Conservation (phyloP, 495 filamentous ascomycete genomes). For the Podospora appendiculata region DNA sequence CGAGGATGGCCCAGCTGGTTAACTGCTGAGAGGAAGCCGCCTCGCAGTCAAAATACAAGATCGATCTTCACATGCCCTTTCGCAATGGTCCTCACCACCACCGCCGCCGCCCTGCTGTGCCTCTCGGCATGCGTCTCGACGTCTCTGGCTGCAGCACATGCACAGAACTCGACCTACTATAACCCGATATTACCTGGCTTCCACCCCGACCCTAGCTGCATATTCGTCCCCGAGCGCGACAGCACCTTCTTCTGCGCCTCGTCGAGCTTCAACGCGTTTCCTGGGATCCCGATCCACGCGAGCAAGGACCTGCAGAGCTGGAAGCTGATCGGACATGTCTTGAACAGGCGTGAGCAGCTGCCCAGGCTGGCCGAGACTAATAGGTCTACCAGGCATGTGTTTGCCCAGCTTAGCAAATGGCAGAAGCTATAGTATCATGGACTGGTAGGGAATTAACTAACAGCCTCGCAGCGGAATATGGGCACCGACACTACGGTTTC, state of each 20-base stretch:
- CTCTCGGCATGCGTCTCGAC: conserved; percentile 1
- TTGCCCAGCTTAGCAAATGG: neutral
- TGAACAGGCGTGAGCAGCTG: conserved; percentile 32
- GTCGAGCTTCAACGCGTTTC: conserved; percentile 48
- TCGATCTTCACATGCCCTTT: too few relatives aligned
- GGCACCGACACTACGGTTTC: conserved; percentile 32
- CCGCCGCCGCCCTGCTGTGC: neutral
- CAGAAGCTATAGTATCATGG: too few relatives aligned
- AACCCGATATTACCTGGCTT: conserved; percentile 51
- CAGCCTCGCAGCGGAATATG: conserved; percentile 24
- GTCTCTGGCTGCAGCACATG: neutral
- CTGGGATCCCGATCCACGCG: conserved; percentile 45
- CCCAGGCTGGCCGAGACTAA: conserved; percentile 36
- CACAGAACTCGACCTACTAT: conserved; percentile 28
- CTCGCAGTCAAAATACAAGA: too few relatives aligned
- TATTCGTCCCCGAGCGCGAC: conserved; percentile 39
- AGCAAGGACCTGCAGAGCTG: conserved; percentile 45
- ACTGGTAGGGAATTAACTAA: too few relatives aligned
- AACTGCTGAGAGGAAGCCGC: neutral
- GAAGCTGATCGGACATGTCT: conserved; percentile 40
- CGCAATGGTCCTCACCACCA: neutral
- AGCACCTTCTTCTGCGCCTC: conserved; percentile 46
- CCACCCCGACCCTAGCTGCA: conserved; percentile 49
- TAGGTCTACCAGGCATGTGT: conserved; percentile 29
- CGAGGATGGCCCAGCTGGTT: neutral